These are phyloP conservation scores for Hyphopichia khmerensis DNA, from an alignment of 1,139 yeast genomes.

Conservation along the genomic window DNA sequence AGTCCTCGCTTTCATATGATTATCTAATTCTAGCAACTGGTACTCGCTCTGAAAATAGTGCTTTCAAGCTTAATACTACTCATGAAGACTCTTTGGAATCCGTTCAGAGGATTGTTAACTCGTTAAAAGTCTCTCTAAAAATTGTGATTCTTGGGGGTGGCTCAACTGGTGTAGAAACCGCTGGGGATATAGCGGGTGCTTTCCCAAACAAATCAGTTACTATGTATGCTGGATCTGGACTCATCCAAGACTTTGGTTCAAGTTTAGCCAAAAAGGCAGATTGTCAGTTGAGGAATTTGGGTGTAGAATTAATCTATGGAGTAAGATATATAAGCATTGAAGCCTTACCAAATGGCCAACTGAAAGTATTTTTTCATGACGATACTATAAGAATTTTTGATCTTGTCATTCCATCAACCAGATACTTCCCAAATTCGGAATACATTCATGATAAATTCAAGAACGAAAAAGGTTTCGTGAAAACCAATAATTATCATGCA, in stretches of 20 bases:
- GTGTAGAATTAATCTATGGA: constrained; percentile 27
- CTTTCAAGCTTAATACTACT: constrained; percentile 26
- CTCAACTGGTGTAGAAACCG: constrained; percentile 39
- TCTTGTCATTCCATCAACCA: constrained; percentile 28
- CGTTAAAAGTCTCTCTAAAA: constrained; percentile 18
- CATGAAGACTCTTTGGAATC: constrained; percentile 13
- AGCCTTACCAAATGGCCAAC: constrained; percentile 1
- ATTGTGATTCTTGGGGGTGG: constrained; percentile 43
- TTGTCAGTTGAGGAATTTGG: constrained; percentile 19
- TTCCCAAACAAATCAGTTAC: constrained; percentile 18
- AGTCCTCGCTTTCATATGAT: constrained; percentile 20
- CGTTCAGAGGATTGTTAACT: constrained; percentile 12
- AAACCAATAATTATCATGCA: constrained; percentile 24
- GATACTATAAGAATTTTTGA: constrained; percentile 22
- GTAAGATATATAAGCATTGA: constrained; percentile 9
- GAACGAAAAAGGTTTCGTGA: constrained; percentile 20
- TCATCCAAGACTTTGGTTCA: constrained; percentile 18
- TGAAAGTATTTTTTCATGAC: constrained; percentile 11
- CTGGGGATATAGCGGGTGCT: constrained; percentile 31
- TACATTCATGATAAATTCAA: constrained; percentile 11
- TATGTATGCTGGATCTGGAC: constrained; percentile 26
- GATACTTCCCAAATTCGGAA: constrained; percentile 15
- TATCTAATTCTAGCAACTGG: constrained; percentile 36
- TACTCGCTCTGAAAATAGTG: constrained; percentile 18
- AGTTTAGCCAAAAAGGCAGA: constrained; percentile 14